Evolutionary conservation across 768 basidiomycete genomes (phyloP).

Genomic region (Amanita subjunquillea): DNA sequence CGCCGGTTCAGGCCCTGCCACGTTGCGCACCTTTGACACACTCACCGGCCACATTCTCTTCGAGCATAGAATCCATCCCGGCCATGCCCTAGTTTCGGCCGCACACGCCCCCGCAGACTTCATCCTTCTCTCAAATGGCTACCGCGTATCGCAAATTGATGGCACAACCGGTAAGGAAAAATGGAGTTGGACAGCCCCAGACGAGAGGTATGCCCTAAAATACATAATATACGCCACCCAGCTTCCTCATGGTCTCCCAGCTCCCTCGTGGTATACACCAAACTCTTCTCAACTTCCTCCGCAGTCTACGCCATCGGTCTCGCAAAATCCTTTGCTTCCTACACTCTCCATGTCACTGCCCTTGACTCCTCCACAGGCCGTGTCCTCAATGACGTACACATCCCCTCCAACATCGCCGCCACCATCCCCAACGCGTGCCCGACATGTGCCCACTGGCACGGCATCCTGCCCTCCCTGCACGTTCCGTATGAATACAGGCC

Average conservation of each 20-base stretch:
- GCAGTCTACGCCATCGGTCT: slow-evolving; percentile 51
- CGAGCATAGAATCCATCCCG: slow-evolving; percentile 57
- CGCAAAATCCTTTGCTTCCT: slow-evolving; percentile 37
- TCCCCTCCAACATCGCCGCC: slow-evolving; percentile 40
- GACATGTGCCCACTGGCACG: too few species aligned
- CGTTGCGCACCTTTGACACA: slow-evolving; percentile 56
- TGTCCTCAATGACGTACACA: slow-evolving; percentile 32
- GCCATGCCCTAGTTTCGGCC: slow-evolving; percentile 37
- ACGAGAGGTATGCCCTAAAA: slow-evolving; percentile 44
- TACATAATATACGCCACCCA: slow-evolving; percentile 1
- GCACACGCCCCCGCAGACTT: slow-evolving; percentile 15
- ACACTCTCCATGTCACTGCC: slow-evolving; percentile 58
- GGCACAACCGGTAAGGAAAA: slow-evolving; percentile 36
- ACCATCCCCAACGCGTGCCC: slow-evolving; percentile 18
- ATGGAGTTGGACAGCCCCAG: slow-evolving; percentile 70
- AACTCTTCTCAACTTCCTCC: slow-evolving; percentile 40
- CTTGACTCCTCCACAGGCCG: slow-evolving; percentile 46
- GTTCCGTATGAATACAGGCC: slow-evolving; percentile 12
- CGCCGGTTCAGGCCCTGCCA: slow-evolving; percentile 67
- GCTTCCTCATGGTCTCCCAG: slow-evolving; percentile 23
- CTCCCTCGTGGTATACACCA: slow-evolving; percentile 52
- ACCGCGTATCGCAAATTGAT: slow-evolving; percentile 43
- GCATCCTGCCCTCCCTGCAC: slow-evolving; percentile 14
- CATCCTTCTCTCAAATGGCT: slow-evolving; percentile 51
- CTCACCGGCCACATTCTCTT: slow-evolving; percentile 52